Conservation (phyloP, 129 eudicot species). For the Pseudognaphalium luteoalbum region DNA sequence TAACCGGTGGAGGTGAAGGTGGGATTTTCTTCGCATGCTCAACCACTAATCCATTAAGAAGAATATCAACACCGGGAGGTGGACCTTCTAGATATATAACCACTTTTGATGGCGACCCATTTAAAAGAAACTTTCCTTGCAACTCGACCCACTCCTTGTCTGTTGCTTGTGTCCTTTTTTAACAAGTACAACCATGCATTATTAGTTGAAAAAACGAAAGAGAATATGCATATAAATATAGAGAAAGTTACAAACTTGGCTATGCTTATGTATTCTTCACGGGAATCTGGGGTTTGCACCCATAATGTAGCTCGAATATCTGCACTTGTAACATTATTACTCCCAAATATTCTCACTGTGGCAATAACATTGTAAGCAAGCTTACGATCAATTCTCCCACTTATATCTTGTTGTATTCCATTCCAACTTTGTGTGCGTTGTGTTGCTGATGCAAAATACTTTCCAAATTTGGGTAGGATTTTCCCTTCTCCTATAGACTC, state of each 20-base stretch:
- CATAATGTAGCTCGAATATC: slow-evolving; percentile 67
- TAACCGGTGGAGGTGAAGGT: slow-evolving; percentile 60
- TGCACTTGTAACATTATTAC: slow-evolving; percentile 48
- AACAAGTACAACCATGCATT: neutral
- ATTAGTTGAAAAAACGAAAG: neutral
- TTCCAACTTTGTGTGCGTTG: slow-evolving; percentile 84
- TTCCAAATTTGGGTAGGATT: slow-evolving; percentile 64
- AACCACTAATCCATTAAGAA: slow-evolving; percentile 56
- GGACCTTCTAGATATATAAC: slow-evolving; percentile 90
- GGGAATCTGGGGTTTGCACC: slow-evolving; percentile 67
- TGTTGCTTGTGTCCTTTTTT: slow-evolving; percentile 56
- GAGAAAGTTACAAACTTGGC: slow-evolving; percentile 50
- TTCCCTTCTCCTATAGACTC: slow-evolving; percentile 65
- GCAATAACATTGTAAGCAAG: slow-evolving; percentile 66
- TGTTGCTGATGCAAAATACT: slow-evolving; percentile 66
- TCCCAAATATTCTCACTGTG: slow-evolving; percentile 59
- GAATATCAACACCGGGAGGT: slow-evolving; percentile 84
- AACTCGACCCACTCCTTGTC: slow-evolving; percentile 79
- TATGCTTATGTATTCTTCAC: slow-evolving; percentile 75
- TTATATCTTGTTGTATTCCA: slow-evolving; percentile 94
- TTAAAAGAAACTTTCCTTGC: slow-evolving; percentile 78
- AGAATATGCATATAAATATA: neutral
- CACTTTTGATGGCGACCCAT: slow-evolving; percentile 56
- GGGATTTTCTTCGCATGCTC: slow-evolving; percentile 60
- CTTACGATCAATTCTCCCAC: slow-evolving; percentile 64